Conservation (phyloP, 1,284 basidiomycete genomes). For the Rhizoctonia solani region DNA sequence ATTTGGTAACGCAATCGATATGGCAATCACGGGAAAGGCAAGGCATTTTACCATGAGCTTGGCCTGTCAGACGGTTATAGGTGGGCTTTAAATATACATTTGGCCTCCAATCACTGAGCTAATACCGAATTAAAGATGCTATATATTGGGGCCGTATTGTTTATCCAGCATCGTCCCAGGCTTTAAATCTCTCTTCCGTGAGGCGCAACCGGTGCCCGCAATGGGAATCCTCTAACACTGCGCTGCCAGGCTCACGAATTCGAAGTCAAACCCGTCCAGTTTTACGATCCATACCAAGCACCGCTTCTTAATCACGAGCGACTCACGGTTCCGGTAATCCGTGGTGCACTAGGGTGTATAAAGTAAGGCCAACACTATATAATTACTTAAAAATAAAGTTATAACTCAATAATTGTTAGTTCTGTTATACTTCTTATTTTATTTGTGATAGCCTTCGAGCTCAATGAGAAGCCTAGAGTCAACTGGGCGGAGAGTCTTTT, state of each 20-base stretch:
- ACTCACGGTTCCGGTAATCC: constrained; percentile 89
- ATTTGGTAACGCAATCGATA: constrained; percentile 87
- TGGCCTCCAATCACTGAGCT: not conserved
- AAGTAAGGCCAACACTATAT: constrained; percentile 60
- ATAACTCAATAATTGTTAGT: constrained; percentile 54
- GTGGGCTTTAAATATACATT: constrained; percentile 44
- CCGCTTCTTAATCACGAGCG: constrained; percentile 92
- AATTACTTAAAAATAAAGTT: not conserved
- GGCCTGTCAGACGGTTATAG: constrained; percentile 86
- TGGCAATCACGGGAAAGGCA: constrained; percentile 84
- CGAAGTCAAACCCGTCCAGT: constrained; percentile 86
- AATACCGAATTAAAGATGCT: constrained; percentile 44
- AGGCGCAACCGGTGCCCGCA: constrained; percentile 41
- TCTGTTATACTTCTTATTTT: constrained; percentile 83
- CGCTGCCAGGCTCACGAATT: constrained; percentile 85
- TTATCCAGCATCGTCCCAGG: constrained; percentile 83
- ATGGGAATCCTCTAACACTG: constrained; percentile 4
- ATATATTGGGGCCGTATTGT: constrained; percentile 75
- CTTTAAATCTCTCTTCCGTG: constrained; percentile 85
- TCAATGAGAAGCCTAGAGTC: constrained; percentile 61
- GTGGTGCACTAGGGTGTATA: constrained; percentile 83
- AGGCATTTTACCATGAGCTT: constrained; percentile 86
- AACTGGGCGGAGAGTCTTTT: constrained; percentile 72
- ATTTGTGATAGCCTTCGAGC: constrained; percentile 82
- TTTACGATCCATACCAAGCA: constrained; percentile 92